Base-by-base conservation (phyloP, 176 grass and related monocot genomes). In the Thalia dealbata region DNA sequence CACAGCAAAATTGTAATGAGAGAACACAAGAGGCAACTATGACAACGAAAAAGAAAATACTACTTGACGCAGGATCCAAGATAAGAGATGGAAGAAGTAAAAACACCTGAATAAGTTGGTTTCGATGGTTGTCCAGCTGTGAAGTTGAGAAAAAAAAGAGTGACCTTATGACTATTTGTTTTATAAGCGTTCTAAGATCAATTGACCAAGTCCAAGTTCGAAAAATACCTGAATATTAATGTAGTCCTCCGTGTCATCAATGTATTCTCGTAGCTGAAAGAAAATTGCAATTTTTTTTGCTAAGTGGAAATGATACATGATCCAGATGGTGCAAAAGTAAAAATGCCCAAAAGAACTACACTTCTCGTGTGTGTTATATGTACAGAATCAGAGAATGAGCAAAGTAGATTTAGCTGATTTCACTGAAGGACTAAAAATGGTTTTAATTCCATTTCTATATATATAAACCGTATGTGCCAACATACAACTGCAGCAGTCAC, bases 81-180 rank as follows among this genome's bases (percentile, higher is more conserved):
- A 14, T 5, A n/a, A n/a, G n/a, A n/a, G n/a, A n/a, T n/a, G n/a
- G n/a, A n/a, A n/a, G n/a, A n/a, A n/a, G n/a, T n/a, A n/a, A n/a
- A n/a, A n/a, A n/a, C n/a, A 99, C 95, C 95, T 99, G 95, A 88
- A 99, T 99, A 80, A 99, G 90, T 81, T 95, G 95, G 88, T 99
- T 99, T 84, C 95, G 90, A 76, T 95, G 95, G 78, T 99, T 99
- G 69, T 95, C 95, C 74, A 99, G 95, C 95, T 99, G 83, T 75
- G 32, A 32, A 54, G 70, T 76, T 26, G 14, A 68, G 8, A 43
- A 22, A 44, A 16, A 43, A 9, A 27, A 21, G 6, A 21, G 15
- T 4, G 10, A 22, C 35, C 42, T 61, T 29, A 13, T 2, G 4
- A 27, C 10, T 7, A 58, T 63, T 63, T 63, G 10, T 63, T 63